phyloP scores from a whole-genome alignment of 345 rosid species.

The Turritis glabra region DNA sequence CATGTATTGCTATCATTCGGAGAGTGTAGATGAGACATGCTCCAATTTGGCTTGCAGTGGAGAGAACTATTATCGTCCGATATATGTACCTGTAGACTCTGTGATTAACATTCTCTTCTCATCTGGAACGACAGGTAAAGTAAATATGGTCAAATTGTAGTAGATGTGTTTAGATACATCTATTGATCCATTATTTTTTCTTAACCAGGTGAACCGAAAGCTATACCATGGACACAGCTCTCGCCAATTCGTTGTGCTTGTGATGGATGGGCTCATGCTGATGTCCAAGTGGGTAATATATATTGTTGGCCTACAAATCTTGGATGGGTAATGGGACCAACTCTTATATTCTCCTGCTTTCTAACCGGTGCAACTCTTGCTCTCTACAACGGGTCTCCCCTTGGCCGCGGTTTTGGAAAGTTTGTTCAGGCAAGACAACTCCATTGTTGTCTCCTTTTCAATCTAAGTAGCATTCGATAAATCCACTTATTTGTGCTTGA shows the following conservation, averaged over 20 bases:
- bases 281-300: constrained; percentile 56
- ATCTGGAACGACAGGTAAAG: constrained; percentile 87
- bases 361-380: constrained; percentile 80
- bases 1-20: neutral
- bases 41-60: constrained; percentile 41
- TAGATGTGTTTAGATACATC: neutral
- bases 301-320: constrained; percentile 94
- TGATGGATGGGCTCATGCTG: constrained; percentile 70
- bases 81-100: constrained; percentile 58
- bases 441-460: neutral
- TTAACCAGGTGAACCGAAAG: constrained; percentile 87
- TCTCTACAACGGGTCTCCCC: constrained; percentile 90
- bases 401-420: constrained; percentile 76
- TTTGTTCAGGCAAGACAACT: constrained; percentile 65
- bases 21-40: neutral
- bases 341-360: constrained; percentile 62
- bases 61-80: constrained; percentile 47
- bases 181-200: neutral
- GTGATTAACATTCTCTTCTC: constrained; percentile 83
- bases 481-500: neutral
- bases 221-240: constrained; percentile 90
- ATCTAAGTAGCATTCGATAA: neutral
- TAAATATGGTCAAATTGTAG: neutral
- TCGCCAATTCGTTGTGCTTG: constrained; percentile 64
- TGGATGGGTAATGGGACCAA: constrained; percentile 96